phyloP scores from a whole-genome alignment of 2,329 filamentous ascomycete species.

The Leptosphaerulina australis region DNA sequence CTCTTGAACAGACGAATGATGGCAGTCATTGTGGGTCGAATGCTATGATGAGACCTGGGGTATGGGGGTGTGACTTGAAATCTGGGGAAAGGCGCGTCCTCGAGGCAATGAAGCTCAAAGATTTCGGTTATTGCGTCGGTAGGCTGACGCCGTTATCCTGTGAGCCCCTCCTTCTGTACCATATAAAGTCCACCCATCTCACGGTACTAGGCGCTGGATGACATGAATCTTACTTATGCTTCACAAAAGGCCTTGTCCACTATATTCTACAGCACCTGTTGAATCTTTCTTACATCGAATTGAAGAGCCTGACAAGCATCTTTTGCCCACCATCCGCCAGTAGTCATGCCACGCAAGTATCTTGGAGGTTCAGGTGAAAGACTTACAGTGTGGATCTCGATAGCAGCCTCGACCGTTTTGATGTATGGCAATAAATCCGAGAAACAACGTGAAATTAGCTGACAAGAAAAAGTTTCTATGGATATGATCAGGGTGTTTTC shows the following conservation, averaged over 20 bases:
- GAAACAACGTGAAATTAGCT: neutral
- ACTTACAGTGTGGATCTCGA: constrained; percentile 60
- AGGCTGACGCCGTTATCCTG: neutral
- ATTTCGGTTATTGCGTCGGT: neutral
- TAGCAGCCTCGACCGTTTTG: constrained; percentile 58
- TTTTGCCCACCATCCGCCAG: neutral
- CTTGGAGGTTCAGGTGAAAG: constrained; percentile 58
- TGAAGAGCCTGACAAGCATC: no score
- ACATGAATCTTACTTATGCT: neutral
- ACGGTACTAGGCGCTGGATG: neutral
- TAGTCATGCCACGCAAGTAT: constrained; percentile 54
- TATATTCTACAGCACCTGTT: no score
- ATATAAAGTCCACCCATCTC: constrained; percentile 1
- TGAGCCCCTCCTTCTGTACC: neutral
- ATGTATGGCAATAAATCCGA: constrained; percentile 28
- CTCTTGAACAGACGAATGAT: constrained; percentile 1
- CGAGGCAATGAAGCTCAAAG: neutral
- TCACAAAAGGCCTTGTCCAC: no score
- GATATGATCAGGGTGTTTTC: constrained; percentile 46
- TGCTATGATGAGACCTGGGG: constrained; percentile 7
- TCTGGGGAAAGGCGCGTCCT: constrained; percentile 3
- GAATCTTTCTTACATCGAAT: no score
- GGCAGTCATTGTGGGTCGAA: neutral
- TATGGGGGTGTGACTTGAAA: constrained; percentile 10
- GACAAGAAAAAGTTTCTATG: constrained; percentile 50